Evolutionary conservation across 176 grass and related monocot genomes (phyloP).

Genomic region (Coix lacrymajobi): DNA sequence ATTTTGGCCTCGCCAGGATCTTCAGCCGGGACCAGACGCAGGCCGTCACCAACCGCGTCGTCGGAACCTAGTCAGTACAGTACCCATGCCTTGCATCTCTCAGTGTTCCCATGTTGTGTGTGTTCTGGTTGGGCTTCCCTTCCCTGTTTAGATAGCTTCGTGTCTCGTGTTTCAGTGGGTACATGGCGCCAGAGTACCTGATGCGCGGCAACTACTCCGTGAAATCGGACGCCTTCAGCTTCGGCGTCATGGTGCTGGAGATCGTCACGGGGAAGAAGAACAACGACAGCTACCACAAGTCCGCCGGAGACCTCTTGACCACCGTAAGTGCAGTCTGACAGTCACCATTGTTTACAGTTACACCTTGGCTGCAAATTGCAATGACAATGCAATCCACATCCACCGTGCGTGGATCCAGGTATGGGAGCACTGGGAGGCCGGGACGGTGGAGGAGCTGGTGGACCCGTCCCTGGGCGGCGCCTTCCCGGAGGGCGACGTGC

Average conservation of each 20-base stretch:
- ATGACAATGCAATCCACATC: no score
- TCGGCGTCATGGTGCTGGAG: conserved; percentile 55
- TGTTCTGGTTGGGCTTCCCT: not conserved
- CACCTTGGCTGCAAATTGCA: no score
- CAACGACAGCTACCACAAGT: not conserved
- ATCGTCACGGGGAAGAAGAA: conserved; percentile 54
- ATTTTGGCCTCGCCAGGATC: conserved; percentile 55
- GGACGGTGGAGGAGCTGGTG: not conserved
- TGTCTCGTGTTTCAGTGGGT: no score
- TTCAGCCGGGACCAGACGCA: conserved; percentile 43
- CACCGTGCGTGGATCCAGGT: not conserved
- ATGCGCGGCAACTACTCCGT: conserved; percentile 47
- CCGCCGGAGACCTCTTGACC: conserved; percentile 28
- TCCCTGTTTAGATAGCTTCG: not conserved
- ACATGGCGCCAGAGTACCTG: conserved; percentile 33
- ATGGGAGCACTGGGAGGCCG: conserved; percentile 27
- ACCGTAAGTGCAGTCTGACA: not conserved
- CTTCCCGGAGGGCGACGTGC: not conserved
- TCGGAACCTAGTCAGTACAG: conserved; percentile 63
- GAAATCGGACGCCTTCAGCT: conserved; percentile 59
- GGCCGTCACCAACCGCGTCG: conserved; percentile 32
- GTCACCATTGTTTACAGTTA: no score
- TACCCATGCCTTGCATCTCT: no score
- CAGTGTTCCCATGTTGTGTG: not conserved
- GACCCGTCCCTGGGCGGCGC: not conserved